These are phyloP conservation scores for Alternaria sp. DNA, from an alignment of 2,329 filamentous ascomycete species.

Conservation along the genomic window DNA sequence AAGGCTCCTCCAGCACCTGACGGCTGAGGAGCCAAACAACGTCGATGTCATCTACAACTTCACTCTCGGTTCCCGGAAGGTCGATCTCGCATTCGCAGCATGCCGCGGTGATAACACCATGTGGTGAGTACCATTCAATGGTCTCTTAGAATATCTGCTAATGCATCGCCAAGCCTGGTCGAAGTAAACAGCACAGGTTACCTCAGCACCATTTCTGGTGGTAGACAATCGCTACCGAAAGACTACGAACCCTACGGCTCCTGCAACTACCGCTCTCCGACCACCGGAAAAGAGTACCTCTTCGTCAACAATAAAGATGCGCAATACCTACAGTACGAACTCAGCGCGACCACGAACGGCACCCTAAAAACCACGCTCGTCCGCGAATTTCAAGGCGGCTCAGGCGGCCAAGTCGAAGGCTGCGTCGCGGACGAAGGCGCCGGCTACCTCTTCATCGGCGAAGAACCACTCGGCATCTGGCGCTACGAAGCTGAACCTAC, in stretches of 20 bases:
- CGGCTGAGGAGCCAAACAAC: constrained; percentile 59
- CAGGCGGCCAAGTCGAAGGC: constrained; percentile 61
- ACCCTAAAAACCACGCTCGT: constrained; percentile 57
- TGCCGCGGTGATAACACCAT: constrained; percentile 60
- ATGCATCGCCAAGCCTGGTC: constrained; percentile 50
- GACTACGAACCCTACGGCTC: constrained; percentile 61
- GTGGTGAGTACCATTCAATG: constrained; percentile 51
- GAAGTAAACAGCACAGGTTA: constrained; percentile 57
- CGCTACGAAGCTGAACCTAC: constrained; percentile 60
- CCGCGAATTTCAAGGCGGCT: constrained; percentile 59
- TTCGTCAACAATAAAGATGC: constrained; percentile 63
- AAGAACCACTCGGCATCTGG: constrained; percentile 61
- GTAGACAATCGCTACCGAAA: constrained; percentile 54
- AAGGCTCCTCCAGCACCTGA: constrained; percentile 55
- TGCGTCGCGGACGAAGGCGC: constrained; percentile 61
- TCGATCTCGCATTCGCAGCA: constrained; percentile 59
- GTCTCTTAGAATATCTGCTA: background rate
- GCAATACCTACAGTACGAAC: constrained; percentile 61
- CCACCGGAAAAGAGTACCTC: constrained; percentile 58
- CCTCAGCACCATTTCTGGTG: constrained; percentile 53
- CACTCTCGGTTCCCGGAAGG: constrained; percentile 50
- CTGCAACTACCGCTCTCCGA: constrained; percentile 57
- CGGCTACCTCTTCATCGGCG: constrained; percentile 59
- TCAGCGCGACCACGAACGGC: constrained; percentile 49
- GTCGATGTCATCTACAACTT: constrained; percentile 62